Evolutionary conservation across 805 yeast species (phyloP).

Genomic region (Debaryomyces castellii): DNA sequence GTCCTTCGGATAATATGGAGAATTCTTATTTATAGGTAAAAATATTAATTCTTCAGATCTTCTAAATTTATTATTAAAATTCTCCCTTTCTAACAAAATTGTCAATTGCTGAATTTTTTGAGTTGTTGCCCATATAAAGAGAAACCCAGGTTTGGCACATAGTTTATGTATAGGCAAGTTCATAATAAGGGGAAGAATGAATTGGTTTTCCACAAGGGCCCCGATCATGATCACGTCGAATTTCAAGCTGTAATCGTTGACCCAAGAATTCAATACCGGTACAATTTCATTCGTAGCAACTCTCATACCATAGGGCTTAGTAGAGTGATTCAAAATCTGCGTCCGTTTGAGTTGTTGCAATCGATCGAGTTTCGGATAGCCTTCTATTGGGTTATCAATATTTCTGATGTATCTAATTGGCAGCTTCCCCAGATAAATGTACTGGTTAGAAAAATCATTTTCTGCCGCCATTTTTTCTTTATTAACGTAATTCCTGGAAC

Average conservation of each 20-base stretch:
- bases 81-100: constrained; percentile 48
- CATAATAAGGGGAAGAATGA: constrained; percentile 58
- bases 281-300: constrained; percentile 54
- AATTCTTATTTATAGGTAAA: constrained; percentile 64
- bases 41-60: constrained; percentile 88
- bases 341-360: constrained; percentile 63
- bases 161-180: constrained; percentile 70
- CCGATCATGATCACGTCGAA: constrained; percentile 95
- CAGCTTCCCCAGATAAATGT: constrained; percentile 57
- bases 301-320: constrained; percentile 66
- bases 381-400: constrained; percentile 64
- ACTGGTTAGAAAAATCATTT: constrained; percentile 74
- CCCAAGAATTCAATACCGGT: constrained; percentile 62
- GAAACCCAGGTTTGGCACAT: constrained; percentile 81
- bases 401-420: constrained; percentile 71
- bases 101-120: constrained; percentile 65
- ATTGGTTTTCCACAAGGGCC: constrained; percentile 73
- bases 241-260: constrained; percentile 51
- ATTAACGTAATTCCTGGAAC: background rate
- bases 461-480: constrained; percentile 26
- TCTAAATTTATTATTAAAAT: constrained; percentile 65
- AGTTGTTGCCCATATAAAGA: constrained; percentile 86
- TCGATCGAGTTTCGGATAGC: constrained; percentile 80
- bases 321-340: constrained; percentile 54
- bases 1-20: constrained; percentile 65